Conservation (phyloP, 805 yeast genomes). For the Saccharomycopsis sp. region DNA sequence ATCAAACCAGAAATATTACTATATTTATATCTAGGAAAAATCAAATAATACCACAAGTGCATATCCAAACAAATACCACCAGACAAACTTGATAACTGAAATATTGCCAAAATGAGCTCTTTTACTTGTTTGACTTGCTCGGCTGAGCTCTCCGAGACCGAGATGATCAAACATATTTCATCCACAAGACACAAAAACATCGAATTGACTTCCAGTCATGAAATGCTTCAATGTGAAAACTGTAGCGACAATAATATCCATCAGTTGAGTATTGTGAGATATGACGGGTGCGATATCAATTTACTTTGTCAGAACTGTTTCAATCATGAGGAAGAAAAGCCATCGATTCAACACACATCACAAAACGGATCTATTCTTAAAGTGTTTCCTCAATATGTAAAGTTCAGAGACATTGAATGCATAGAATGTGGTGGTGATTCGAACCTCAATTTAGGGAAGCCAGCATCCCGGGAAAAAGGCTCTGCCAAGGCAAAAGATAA, state of each 20-base stretch:
- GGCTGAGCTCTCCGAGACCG: slow-evolving; percentile 30
- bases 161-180: slow-evolving; percentile 46
- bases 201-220: slow-evolving; percentile 30
- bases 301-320: slow-evolving; percentile 43
- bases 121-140: slow-evolving; percentile 45
- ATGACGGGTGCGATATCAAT: slow-evolving; percentile 50
- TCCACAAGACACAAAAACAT: slow-evolving; percentile 48
- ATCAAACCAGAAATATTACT: too few relatives aligned
- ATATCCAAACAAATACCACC: background rate
- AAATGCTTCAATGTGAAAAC: slow-evolving; percentile 47
- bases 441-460: slow-evolving; percentile 32
- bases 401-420: slow-evolving; percentile 47
- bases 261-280: slow-evolving; percentile 43
- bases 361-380: slow-evolving; percentile 50
- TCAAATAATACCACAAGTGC: too few relatives aligned
- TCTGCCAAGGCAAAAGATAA: background rate
- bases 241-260: slow-evolving; percentile 51
- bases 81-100: too few relatives aligned
- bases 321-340: slow-evolving; percentile 36
- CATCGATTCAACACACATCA: slow-evolving; percentile 44
- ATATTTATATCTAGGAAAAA: too few relatives aligned
- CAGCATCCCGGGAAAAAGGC: background rate
- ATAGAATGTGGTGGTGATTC: slow-evolving; percentile 37
- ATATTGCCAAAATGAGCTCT: background rate
- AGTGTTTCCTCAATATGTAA: slow-evolving; percentile 41